Base-by-base conservation (phyloP, 139 green algal species). In the Astrephomene gubernaculifera region DNA sequence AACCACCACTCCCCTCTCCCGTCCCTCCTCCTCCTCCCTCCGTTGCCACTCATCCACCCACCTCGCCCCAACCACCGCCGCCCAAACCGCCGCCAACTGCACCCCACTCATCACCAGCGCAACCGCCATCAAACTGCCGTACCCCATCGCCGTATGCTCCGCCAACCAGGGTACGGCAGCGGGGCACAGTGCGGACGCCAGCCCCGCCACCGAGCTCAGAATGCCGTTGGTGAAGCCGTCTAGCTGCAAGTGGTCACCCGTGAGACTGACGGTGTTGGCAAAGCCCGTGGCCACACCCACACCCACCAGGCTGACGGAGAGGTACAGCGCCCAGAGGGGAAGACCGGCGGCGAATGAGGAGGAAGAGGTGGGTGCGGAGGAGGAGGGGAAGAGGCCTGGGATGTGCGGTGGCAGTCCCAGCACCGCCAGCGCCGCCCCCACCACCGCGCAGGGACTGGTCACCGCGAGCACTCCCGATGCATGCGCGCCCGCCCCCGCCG, bases 201-300 rank as follows among this genome's bases (percentile, higher is more conserved):
- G 43, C 33, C 79, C 79, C 1, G 79, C 79, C 24, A 85, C 79
- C 10, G 44, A 61, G 44, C 39, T 65, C 39, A 85, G 61, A 43
- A 85, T 85, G 61, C 79, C 79, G 79, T 85, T 85, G 29, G 64
- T 85, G 79, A 85, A 76, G 41, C 79, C 79, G 64, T 85, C 79
- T 44, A 85, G 79, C 60, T 83, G 76, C 60, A 83, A 39, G 41
- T 83, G 76, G 39, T 83, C 76, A 1, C 60, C 44, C 0, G 79
- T 85, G 31, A 85, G 63, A 14, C 24, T 49, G 44, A 85, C 43
- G 24, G 64, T 53, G 79, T 85, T 85, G 43, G 79, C 79, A 14
- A 85, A 85, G 33, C 79, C 79, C 6, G 79, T 85, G 31, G 79
- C 67, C 22, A 49, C 25, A 64, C 79, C 79, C 43, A 85, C 63